Evolutionary conservation across 495 filamentous ascomycete species (phyloP).

Genomic region (Haplographium delicatum): DNA sequence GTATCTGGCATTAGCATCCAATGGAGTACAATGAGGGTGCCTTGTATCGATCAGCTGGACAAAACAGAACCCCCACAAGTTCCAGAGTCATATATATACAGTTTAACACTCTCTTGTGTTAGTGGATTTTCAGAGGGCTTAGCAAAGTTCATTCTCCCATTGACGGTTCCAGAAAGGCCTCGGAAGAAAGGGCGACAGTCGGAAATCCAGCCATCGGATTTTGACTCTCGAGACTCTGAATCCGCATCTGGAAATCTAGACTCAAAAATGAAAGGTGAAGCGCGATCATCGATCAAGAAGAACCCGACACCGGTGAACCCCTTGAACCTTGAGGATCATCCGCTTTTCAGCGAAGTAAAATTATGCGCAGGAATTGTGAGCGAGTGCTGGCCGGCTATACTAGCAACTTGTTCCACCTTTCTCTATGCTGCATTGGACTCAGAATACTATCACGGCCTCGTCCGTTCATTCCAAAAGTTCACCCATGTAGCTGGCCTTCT

Average conservation of each 20-base stretch:
- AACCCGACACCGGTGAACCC: conserved; percentile 76
- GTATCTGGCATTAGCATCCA: conserved; percentile 72
- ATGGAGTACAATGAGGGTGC: conserved; percentile 83
- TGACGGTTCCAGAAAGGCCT: conserved; percentile 65
- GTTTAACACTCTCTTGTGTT: conserved; percentile 81
- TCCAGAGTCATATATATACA: conserved; percentile 92
- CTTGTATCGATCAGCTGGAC: conserved; percentile 91
- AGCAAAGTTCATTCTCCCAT: conserved; percentile 84
- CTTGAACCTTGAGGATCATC: conserved; percentile 62
- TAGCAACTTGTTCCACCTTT: conserved; percentile 93
- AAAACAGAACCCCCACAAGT: conserved; percentile 78
- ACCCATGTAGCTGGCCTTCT: conserved; percentile 91
- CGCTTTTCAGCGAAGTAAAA: conserved; percentile 62
- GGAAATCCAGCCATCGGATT: conserved; percentile 34
- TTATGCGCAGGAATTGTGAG: conserved; percentile 78
- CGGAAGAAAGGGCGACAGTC: conserved; percentile 41
- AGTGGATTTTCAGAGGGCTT: conserved; percentile 84
- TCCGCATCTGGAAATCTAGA: conserved; percentile 34
- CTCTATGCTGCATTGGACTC: conserved; percentile 85
- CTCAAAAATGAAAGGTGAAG: conserved; percentile 36
- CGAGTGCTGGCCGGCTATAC: conserved; percentile 90
- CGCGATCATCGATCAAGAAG: conserved; percentile 45
- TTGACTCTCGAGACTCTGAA: no score
- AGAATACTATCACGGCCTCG: conserved; percentile 89
- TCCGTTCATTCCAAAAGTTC: conserved; percentile 93